Conservation (phyloP, 192 early-diverging fungal species). For the Coemansia sp. region DNA sequence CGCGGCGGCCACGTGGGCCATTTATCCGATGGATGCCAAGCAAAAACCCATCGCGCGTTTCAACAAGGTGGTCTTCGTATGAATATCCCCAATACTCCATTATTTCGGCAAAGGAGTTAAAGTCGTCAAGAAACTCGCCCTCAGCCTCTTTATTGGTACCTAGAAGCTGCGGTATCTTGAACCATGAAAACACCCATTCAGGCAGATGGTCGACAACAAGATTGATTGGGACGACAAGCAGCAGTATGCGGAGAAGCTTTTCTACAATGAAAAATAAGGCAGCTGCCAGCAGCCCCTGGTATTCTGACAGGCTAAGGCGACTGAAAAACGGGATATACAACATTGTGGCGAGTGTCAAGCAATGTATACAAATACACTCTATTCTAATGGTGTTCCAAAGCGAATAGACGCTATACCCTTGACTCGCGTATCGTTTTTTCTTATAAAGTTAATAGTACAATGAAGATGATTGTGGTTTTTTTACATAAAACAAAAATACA, state of each 20-base stretch:
- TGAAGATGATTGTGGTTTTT: neutral
- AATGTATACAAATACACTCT: neutral
- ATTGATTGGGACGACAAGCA: constrained; percentile 61
- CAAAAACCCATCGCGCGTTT: constrained; percentile 83
- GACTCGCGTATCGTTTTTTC: neutral
- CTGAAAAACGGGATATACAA: constrained; percentile 63
- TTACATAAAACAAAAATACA: too few species aligned
- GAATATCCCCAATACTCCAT: constrained; percentile 73
- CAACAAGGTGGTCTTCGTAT: constrained; percentile 80
- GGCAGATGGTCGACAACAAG: constrained; percentile 55
- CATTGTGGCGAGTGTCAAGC: constrained; percentile 20
- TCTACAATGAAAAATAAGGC: constrained; percentile 69
- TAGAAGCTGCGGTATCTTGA: constrained; percentile 37
- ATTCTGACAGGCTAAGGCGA: constrained; percentile 61
- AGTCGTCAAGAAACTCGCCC: constrained; percentile 50
- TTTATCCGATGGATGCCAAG: constrained; percentile 83
- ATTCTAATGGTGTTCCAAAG: neutral
- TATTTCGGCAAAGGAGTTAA: constrained; percentile 52
- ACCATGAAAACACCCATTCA: constrained; percentile 30
- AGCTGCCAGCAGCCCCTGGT: constrained; percentile 62
- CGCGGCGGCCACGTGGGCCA: constrained; percentile 16
- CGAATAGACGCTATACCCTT: neutral
- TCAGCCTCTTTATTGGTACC: constrained; percentile 35
- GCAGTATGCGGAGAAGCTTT: constrained; percentile 67
- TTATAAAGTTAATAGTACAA: neutral